Evolutionary conservation across 371 early-diverging fungal genomes (phyloP).

Genomic region (Blakeslea trispora): DNA sequence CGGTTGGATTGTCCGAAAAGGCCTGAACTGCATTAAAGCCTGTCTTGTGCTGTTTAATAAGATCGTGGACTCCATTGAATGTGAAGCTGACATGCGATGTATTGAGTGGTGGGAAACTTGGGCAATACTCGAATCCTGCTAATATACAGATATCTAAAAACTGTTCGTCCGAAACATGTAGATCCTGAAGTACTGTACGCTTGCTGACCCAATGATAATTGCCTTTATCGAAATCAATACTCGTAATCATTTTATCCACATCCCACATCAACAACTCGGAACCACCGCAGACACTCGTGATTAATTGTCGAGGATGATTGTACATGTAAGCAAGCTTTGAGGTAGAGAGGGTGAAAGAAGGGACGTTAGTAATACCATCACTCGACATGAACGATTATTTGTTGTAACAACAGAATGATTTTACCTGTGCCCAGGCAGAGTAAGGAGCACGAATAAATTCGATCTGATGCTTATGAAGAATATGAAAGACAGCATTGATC

Average conservation of each 20-base stretch:
- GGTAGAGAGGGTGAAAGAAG: too few relatives aligned
- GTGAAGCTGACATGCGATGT: slow-evolving; percentile 56
- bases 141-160: slow-evolving; percentile 82
- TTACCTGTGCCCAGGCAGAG: slow-evolving; percentile 79
- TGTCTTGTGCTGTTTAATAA: slow-evolving; percentile 68
- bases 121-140: slow-evolving; percentile 78
- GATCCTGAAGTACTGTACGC: slow-evolving; percentile 61
- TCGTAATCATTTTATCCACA: slow-evolving; percentile 74
- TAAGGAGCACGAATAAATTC: slow-evolving; percentile 87
- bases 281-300: slow-evolving; percentile 74
- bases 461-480: slow-evolving; percentile 62
- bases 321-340: slow-evolving; percentile 74
- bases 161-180: slow-evolving; percentile 72
- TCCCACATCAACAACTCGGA: slow-evolving; percentile 80
- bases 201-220: slow-evolving; percentile 72
- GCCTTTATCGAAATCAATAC: slow-evolving; percentile 66
- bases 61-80: slow-evolving; percentile 67
- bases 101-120: slow-evolving; percentile 73
- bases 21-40: slow-evolving; percentile 77
- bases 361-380: too few relatives aligned
- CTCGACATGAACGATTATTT: too few relatives aligned
- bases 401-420: not conserved
- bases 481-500: slow-evolving; percentile 68
- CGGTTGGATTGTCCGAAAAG: slow-evolving; percentile 59
- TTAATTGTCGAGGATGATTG: slow-evolving; percentile 65